Evolutionary conservation across 225 moss, liverwort and hornwort species (phyloP).

Genomic region (Pseudoscleropodium purum): DNA sequence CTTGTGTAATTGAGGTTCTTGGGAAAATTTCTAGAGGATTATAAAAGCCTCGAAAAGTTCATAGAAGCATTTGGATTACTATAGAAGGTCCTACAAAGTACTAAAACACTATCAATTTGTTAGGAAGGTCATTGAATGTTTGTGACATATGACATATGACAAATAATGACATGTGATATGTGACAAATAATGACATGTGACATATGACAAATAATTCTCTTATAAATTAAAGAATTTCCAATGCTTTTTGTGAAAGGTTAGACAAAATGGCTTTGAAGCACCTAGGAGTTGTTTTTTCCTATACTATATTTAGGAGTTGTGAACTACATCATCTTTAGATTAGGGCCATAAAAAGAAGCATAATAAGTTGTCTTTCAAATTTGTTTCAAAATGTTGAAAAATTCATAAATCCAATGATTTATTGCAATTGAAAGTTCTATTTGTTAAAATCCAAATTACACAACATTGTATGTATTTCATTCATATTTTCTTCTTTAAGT

Average conservation of each 20-base stretch:
- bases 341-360: not conserved
- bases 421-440: not conserved
- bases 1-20: too few species aligned
- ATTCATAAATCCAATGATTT: not conserved
- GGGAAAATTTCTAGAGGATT: fast-evolving
- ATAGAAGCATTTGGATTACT: too few species aligned
- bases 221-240: not conserved
- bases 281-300: fast-evolving
- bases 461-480: not conserved
- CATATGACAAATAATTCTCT: not conserved
- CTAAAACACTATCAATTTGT: too few species aligned
- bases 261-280: too few species aligned
- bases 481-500: not conserved
- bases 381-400: not conserved
- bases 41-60: too few species aligned
- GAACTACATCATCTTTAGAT: not conserved
- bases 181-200: too few species aligned
- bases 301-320: not conserved
- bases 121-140: too few species aligned
- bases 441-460: not conserved
- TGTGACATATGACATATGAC: too few species aligned
- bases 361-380: not conserved
- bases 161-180: too few species aligned
- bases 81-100: too few species aligned
- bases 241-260: not conserved